These are phyloP conservation scores for Myxozyma neotropica DNA, from an alignment of 805 yeast species.

Conservation along the genomic window DNA sequence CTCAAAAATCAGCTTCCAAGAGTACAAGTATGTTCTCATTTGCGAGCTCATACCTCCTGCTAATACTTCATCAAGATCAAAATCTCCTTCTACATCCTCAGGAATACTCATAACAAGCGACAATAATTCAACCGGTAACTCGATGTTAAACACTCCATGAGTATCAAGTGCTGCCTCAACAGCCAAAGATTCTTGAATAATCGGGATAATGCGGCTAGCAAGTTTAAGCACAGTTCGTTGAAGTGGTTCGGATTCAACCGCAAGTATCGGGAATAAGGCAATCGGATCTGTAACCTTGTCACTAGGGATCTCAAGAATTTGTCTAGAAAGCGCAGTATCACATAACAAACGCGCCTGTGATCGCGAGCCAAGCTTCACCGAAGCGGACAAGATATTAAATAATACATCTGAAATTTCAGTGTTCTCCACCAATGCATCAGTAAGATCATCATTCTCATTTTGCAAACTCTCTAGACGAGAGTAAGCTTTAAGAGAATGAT, in stretches of 20 bases:
- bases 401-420: conserved; percentile 5
- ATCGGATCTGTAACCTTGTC: conserved; percentile 15
- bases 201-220: conserved; percentile 47
- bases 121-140: conserved; percentile 50
- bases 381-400: conserved; percentile 3
- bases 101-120: conserved; percentile 36
- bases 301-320: conserved; percentile 14
- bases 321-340: conserved; percentile 25
- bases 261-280: conserved; percentile 22
- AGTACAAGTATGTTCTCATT: conserved; percentile 55
- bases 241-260: conserved; percentile 33
- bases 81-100: conserved; percentile 10
- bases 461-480: conserved; percentile 39
- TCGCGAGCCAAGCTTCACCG: conserved; percentile 8
- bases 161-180: conserved; percentile 44
- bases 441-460: conserved; percentile 35
- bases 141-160: conserved; percentile 36
- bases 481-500: conserved; percentile 51
- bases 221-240: conserved; percentile 49
- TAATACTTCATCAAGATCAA: conserved; percentile 9
- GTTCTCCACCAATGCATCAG: conserved; percentile 45
- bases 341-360: conserved; percentile 21
- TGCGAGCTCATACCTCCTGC: conserved; percentile 13
- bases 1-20: conserved; percentile 65
- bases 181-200: conserved; percentile 54